phyloP scores from a whole-genome alignment of 192 early-diverging fungal genomes.

The Backusella psychrophila region DNA sequence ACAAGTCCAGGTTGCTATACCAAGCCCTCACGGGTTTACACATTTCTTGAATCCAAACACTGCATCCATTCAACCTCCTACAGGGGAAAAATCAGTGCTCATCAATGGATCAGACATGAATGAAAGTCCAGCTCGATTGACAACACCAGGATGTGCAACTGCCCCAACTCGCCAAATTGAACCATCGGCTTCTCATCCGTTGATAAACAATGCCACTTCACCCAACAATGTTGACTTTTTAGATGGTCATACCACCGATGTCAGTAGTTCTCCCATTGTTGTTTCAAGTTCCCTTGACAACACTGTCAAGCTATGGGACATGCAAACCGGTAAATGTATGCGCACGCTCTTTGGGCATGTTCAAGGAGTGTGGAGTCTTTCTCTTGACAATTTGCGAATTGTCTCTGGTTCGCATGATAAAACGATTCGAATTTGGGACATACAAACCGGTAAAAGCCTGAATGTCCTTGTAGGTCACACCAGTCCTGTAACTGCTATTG shows the following conservation, averaged over 20 bases:
- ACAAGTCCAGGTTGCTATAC: constrained; percentile 55
- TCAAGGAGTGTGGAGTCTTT: constrained; percentile 78
- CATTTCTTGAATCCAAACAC: constrained; percentile 20
- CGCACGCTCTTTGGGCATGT: constrained; percentile 79
- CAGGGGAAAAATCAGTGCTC: not conserved
- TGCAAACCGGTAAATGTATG: constrained; percentile 72
- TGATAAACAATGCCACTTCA: constrained; percentile 1
- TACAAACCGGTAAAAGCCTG: constrained; percentile 55
- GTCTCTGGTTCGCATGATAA: constrained; percentile 65
- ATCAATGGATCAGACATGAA: not conserved
- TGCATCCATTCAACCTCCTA: not conserved
- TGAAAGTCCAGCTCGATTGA: not conserved
- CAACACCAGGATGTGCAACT: not conserved
- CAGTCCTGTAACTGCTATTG: constrained; percentile 74
- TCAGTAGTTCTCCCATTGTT: constrained; percentile 45
- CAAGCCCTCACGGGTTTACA: constrained; percentile 13
- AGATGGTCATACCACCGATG: not conserved
- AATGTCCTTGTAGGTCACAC: constrained; percentile 59
- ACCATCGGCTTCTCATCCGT: not conserved
- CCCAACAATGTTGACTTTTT: not conserved
- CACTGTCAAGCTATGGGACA: constrained; percentile 88
- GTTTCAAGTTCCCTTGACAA: constrained; percentile 86
- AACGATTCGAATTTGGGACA: constrained; percentile 71
- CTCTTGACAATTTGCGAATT: constrained; percentile 71
- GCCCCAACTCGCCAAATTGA: not conserved